Conservation (phyloP, 2,329 filamentous ascomycete genomes). For the Paracamarosporium sp. region DNA sequence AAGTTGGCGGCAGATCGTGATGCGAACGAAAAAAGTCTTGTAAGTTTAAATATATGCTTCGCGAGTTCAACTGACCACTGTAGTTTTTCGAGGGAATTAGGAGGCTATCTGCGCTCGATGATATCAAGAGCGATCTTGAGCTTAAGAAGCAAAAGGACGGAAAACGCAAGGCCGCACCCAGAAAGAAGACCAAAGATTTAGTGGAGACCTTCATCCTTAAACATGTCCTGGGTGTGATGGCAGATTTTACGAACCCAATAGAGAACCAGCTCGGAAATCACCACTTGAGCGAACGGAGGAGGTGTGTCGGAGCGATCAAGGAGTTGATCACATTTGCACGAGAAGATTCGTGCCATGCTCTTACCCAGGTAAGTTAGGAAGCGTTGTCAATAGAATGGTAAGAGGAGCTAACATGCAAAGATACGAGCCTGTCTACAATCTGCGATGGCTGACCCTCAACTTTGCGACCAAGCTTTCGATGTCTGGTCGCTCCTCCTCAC, state of each 20-base stretch:
- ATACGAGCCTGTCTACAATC: constrained; percentile 93
- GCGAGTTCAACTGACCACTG: constrained; percentile 5
- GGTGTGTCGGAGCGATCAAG: constrained; percentile 82
- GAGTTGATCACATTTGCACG: constrained; percentile 84
- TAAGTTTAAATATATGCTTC: constrained; percentile 49
- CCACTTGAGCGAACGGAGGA: constrained; percentile 71
- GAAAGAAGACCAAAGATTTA: constrained; percentile 55
- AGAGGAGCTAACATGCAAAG: constrained; percentile 52
- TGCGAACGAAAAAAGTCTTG: constrained; percentile 59
- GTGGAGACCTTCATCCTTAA: constrained; percentile 79
- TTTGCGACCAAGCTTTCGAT: constrained; percentile 80
- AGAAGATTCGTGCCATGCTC: constrained; percentile 74
- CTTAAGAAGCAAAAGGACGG: constrained; percentile 52
- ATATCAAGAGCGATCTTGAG: constrained; percentile 13
- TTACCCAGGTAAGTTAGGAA: constrained; percentile 75
- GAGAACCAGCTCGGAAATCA: constrained; percentile 69
- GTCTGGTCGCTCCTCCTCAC: constrained; percentile 84
- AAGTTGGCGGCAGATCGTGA: constrained; percentile 77
- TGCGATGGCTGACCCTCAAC: constrained; percentile 74
- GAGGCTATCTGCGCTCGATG: constrained; percentile 54
- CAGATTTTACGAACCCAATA: constrained; percentile 78
- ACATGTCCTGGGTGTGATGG: constrained; percentile 86
- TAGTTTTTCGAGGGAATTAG: constrained; percentile 58
- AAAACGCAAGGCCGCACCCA: constrained; percentile 52
- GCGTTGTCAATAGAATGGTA: not conserved